Conservation (phyloP, 176 grass and related monocot genomes). For the Eragrostis nindensis region DNA sequence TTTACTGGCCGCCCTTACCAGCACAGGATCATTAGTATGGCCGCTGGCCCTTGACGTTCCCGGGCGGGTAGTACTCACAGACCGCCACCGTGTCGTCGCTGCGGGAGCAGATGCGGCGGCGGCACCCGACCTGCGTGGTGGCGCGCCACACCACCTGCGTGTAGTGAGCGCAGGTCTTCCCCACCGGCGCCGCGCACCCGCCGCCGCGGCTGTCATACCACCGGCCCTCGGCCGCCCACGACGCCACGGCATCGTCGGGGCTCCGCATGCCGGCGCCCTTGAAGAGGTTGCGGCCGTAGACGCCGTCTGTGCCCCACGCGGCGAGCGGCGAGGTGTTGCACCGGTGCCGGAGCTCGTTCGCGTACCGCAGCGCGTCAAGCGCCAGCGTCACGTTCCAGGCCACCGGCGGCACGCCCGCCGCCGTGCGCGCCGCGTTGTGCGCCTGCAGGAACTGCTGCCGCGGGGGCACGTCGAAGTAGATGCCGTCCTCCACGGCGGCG, state of each 20-base stretch:
- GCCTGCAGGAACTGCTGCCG: slow-evolving; percentile 22
- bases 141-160: slow-evolving; percentile 33
- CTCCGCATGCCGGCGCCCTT: neutral
- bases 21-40: slow-evolving; percentile 32
- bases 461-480: neutral
- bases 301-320: neutral
- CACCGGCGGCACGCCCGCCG: slow-evolving; percentile 11
- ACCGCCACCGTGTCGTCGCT: slow-evolving; percentile 27
- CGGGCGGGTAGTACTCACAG: slow-evolving; percentile 53
- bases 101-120: neutral
- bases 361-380: slow-evolving; percentile 16
- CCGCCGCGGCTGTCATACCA: neutral
- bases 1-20: too few relatives aligned
- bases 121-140: slow-evolving; percentile 20
- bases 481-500: neutral
- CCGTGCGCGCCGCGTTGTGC: slow-evolving; percentile 26
- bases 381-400: slow-evolving; percentile 29
- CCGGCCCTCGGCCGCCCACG: neutral
- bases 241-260: neutral
- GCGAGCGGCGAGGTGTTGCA: neutral
- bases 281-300: slow-evolving; percentile 41
- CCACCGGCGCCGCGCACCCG: neutral
- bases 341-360: neutral
- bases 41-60: slow-evolving; percentile 25
- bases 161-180: neutral